phyloP scores from a whole-genome alignment of 257 asterid species.

The Schizonepeta tenuifolia region DNA sequence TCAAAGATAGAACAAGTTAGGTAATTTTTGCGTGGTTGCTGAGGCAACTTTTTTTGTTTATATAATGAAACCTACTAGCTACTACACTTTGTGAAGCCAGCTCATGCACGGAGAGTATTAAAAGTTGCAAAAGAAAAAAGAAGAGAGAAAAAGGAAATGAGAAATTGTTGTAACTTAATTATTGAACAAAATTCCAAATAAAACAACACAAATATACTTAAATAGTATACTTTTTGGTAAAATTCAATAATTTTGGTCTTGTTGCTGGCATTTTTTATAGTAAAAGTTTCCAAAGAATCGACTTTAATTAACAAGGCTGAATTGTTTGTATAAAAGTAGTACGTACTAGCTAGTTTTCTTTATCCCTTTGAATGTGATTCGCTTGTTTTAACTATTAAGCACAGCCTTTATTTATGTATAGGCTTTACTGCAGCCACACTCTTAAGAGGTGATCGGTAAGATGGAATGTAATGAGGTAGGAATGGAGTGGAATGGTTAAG shows the following conservation, averaged over 20 bases:
- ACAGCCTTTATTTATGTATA: not conserved
- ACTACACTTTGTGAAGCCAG: slow-evolving; percentile 32
- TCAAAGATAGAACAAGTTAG: slow-evolving; percentile 12
- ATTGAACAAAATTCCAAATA: not conserved
- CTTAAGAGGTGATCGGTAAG: too few species aligned
- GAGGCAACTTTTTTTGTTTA: not conserved
- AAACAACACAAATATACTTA: not conserved
- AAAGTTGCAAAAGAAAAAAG: not conserved
- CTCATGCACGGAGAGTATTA: slow-evolving; percentile 27
- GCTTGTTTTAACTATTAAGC: not conserved
- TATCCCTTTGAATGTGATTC: slow-evolving; percentile 16
- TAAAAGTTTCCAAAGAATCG: slow-evolving; percentile 10
- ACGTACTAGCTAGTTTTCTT: slow-evolving; percentile 1
- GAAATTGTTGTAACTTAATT: not conserved
- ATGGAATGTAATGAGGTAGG: too few species aligned
- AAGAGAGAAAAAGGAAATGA: not conserved
- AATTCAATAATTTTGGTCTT: not conserved
- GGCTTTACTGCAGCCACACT: not conserved
- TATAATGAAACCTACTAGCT: slow-evolving; percentile 29
- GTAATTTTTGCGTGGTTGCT: slow-evolving; percentile 23
- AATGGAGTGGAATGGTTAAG: too few species aligned
- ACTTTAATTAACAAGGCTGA: not conserved
- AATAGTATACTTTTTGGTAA: not conserved
- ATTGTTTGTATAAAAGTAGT: not conserved
- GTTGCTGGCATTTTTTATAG: slow-evolving; percentile 10